Conservation (phyloP, 768 basidiomycete genomes). For the Cystofilobasidium bisporidii region DNA sequence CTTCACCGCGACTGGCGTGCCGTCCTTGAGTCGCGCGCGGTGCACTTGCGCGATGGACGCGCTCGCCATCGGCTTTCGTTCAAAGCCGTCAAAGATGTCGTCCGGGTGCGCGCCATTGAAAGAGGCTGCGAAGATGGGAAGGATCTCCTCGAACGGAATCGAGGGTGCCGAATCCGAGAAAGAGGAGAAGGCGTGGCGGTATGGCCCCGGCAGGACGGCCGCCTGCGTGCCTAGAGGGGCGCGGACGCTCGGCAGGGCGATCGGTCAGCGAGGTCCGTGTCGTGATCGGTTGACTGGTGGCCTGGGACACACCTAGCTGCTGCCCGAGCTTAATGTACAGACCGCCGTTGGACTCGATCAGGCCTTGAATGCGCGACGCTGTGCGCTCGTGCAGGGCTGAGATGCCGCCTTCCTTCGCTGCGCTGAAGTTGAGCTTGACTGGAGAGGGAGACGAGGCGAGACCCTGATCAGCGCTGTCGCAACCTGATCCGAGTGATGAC, state of each 20-base stretch:
- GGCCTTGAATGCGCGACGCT: slow-evolving; percentile 60
- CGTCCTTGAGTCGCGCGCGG: slow-evolving; percentile 51
- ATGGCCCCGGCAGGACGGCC: slow-evolving; percentile 68
- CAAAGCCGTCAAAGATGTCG: slow-evolving; percentile 70
- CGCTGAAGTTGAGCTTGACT: slow-evolving; percentile 81
- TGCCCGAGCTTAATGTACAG: slow-evolving; percentile 72
- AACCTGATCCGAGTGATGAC: too few relatives aligned
- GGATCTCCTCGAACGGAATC: slow-evolving; percentile 40
- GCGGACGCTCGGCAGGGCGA: slow-evolving; percentile 36
- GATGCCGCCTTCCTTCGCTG: slow-evolving; percentile 56
- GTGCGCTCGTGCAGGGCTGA: slow-evolving; percentile 76
- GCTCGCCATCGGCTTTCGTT: slow-evolving; percentile 65
- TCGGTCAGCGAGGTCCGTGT: slow-evolving; percentile 34
- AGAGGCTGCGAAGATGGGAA: slow-evolving; percentile 42
- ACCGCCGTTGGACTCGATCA: slow-evolving; percentile 58
- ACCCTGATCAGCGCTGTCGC: too few relatives aligned
- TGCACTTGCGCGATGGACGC: slow-evolving; percentile 93
- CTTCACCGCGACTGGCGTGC: slow-evolving; percentile 73
- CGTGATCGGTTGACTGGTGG: neutral
- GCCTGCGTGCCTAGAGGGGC: slow-evolving; percentile 79
- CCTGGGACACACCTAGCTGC: neutral
- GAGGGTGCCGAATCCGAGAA: slow-evolving; percentile 85
- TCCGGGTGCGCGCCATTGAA: slow-evolving; percentile 46
- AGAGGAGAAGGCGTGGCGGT: slow-evolving; percentile 67
- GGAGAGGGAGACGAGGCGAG: slow-evolving; percentile 62